Conservation (phyloP, 768 basidiomycete species). For the Trametopsis cervina region DNA sequence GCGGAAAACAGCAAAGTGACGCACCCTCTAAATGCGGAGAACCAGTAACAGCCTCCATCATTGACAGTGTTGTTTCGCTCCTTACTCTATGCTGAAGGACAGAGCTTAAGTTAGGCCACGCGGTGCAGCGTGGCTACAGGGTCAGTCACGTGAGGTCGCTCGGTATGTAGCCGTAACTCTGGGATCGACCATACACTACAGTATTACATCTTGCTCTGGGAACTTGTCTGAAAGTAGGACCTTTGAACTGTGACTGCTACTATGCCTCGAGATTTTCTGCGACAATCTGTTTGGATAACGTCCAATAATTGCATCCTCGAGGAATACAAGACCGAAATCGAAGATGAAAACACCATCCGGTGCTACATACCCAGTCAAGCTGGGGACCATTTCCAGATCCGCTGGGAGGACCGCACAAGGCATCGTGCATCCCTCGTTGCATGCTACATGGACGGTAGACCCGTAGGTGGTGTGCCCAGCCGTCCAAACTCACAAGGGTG, state of each 20-base stretch:
- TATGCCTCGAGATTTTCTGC: slow-evolving; percentile 2
- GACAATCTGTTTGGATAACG: slow-evolving; percentile 6
- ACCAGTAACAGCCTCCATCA: too few species aligned
- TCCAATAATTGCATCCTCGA: not conserved
- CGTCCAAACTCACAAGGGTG: not conserved
- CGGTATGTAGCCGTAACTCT: too few species aligned
- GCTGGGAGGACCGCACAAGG: not conserved
- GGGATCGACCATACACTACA: too few species aligned
- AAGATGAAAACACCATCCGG: slow-evolving; percentile 7
- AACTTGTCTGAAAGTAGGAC: not conserved
- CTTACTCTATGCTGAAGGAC: too few species aligned
- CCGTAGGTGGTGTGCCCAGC: slow-evolving; percentile 1
- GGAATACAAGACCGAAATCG: not conserved
- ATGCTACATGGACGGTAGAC: slow-evolving; percentile 9
- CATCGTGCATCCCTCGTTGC: not conserved
- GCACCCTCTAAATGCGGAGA: too few species aligned
- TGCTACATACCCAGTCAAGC: slow-evolving; percentile 10
- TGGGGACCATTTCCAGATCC: slow-evolving; percentile 8
- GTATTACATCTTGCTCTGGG: not conserved
- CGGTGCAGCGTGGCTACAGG: too few species aligned
- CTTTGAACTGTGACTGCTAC: not conserved
- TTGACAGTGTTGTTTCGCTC: too few species aligned
- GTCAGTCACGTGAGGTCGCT: too few species aligned
- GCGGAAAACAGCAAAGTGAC: too few species aligned
- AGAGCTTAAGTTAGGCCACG: too few species aligned